Evolutionary conservation across 805 yeast genomes (phyloP).

Genomic region (Jamesozyma piceae): DNA sequence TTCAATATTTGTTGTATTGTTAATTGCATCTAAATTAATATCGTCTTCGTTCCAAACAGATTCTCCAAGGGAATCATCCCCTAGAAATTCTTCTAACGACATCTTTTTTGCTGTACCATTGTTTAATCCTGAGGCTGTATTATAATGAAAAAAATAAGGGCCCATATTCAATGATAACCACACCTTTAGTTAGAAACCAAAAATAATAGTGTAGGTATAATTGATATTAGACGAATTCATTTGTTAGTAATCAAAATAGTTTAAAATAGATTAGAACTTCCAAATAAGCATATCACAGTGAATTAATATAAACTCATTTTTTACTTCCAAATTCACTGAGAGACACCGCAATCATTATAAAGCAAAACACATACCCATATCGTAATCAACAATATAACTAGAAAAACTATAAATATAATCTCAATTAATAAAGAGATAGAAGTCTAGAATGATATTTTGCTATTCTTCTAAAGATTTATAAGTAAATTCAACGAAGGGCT

Average conservation of each 20-base stretch:
- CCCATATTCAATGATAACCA: background rate
- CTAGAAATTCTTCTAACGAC: slow-evolving; percentile 39
- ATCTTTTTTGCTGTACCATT: slow-evolving; percentile 33
- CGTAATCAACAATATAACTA: background rate
- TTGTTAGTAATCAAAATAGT: background rate
- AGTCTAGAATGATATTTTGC: background rate
- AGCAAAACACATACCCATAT: slow-evolving; percentile 1
- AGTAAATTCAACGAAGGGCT: too few species aligned
- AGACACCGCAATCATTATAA: too few species aligned
- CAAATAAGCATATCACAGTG: background rate
- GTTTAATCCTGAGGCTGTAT: slow-evolving; percentile 9
- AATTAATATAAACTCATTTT: too few species aligned
- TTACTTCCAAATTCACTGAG: too few species aligned
- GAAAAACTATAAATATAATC: background rate
- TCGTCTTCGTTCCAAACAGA: slow-evolving; percentile 30
- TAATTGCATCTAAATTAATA: slow-evolving; percentile 28
- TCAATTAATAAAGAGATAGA: background rate
- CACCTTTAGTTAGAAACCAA: background rate
- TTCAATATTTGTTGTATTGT: slow-evolving; percentile 26
- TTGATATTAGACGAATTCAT: background rate
- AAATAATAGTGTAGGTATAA: background rate
- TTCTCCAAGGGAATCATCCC: slow-evolving; percentile 34
- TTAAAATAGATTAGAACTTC: background rate
- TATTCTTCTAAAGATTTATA: too few species aligned
- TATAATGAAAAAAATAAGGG: background rate